These are phyloP conservation scores for Diaporthe nobilis DNA, from an alignment of 2,329 filamentous ascomycete genomes.

Conservation along the genomic window DNA sequence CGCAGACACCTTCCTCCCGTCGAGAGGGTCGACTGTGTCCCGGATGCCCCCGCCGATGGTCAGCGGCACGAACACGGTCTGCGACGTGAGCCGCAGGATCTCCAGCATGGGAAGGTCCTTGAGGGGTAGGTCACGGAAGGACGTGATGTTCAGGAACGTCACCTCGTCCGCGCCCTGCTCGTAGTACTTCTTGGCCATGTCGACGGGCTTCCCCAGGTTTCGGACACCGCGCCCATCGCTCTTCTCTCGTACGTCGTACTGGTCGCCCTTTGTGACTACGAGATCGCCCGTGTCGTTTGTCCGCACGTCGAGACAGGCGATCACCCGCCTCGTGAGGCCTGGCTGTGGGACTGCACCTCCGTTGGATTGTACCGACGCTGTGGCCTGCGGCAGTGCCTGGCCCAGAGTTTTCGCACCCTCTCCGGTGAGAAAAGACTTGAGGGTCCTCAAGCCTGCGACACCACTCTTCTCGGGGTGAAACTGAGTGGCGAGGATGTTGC, in stretches of 20 bases:
- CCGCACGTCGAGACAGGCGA: constrained; percentile 95
- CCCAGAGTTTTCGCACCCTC: constrained; percentile 68
- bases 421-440: constrained; percentile 90
- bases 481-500: constrained; percentile 91
- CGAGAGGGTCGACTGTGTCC: constrained; percentile 85
- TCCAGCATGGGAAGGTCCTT: constrained; percentile 97
- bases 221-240: constrained; percentile 75
- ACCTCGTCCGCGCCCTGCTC: constrained; percentile 97
- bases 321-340: constrained; percentile 93
- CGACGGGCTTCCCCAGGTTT: constrained; percentile 96
- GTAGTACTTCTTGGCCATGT: constrained; percentile 95
- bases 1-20: constrained; percentile 88
- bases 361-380: constrained; percentile 36
- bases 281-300: constrained; percentile 95
- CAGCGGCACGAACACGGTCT: constrained; percentile 94
- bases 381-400: constrained; percentile 46
- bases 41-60: constrained; percentile 97
- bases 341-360: constrained; percentile 27
- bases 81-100: constrained; percentile 85
- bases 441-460: constrained; percentile 84
- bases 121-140: constrained; percentile 94
- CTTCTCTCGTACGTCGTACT: constrained; percentile 98
- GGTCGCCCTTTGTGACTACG: constrained; percentile 98
- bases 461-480: constrained; percentile 99
- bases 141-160: constrained; percentile 98